Conservation (phyloP, 176 grass and related monocot species). For the Luzula sylvatica region DNA sequence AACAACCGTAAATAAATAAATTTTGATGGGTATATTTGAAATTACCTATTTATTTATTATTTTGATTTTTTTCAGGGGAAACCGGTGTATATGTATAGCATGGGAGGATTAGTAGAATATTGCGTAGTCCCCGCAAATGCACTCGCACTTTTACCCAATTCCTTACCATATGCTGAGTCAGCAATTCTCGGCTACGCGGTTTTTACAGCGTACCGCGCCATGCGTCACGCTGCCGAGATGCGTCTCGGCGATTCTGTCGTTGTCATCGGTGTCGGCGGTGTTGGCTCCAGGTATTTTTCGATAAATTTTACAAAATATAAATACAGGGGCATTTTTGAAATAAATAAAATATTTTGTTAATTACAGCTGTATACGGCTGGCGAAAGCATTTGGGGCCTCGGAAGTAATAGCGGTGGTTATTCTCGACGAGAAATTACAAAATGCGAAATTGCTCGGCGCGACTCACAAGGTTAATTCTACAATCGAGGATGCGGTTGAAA, state of each 20-base stretch:
- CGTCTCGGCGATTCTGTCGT: constrained; percentile 80
- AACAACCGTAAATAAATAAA: constrained; percentile 44
- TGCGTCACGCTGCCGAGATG: constrained; percentile 92
- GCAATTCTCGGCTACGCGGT: constrained; percentile 92
- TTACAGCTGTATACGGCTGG: too few relatives aligned
- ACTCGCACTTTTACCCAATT: constrained; percentile 58
- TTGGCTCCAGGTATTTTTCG: constrained; percentile 64
- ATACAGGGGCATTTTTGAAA: too few relatives aligned
- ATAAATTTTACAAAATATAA: neutral
- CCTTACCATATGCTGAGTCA: constrained; percentile 80
- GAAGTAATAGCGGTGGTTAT: constrained; percentile 94
- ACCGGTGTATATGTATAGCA: constrained; percentile 96
- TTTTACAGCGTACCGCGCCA: constrained; percentile 88
- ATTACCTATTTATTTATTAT: constrained; percentile 8
- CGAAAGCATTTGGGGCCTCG: constrained; percentile 87
- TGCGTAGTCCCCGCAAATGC: constrained; percentile 89
- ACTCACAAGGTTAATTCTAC: constrained; percentile 72
- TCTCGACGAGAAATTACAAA: constrained; percentile 84
- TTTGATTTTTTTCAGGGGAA: constrained; percentile 43
- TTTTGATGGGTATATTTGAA: neutral
- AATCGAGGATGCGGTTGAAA: constrained; percentile 90
- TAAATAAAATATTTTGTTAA: neutral
- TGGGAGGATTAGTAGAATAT: constrained; percentile 92
- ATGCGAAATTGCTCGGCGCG: constrained; percentile 71
- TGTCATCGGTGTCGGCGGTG: constrained; percentile 95